These are phyloP conservation scores for Lichtheimia ornata DNA, from an alignment of 371 early-diverging fungal species.

Conservation along the genomic window DNA sequence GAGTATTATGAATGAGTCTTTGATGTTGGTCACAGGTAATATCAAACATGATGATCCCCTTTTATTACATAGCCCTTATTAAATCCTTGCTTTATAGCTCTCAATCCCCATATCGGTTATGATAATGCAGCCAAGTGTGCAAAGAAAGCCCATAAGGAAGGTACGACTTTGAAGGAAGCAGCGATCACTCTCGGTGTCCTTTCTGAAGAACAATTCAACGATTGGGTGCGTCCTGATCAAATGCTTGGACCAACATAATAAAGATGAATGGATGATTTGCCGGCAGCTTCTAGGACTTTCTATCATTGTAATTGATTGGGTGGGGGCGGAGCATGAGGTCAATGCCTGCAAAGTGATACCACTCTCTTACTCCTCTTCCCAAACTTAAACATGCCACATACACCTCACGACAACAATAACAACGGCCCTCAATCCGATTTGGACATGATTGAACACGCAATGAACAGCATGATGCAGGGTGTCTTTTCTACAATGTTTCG, in stretches of 20 bases:
- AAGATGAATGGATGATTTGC: too few relatives aligned
- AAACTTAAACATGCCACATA: background rate
- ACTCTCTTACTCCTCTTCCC: too few relatives aligned
- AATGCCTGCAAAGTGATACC: too few relatives aligned
- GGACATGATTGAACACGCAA: constrained; percentile 33
- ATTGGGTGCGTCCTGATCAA: constrained; percentile 85
- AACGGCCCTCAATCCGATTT: constrained; percentile 28
- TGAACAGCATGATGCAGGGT: constrained; percentile 39
- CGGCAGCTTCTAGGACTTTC: too few relatives aligned
- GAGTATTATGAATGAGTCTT: constrained; percentile 69
- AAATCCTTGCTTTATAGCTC: constrained; percentile 33
- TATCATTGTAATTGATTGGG: too few relatives aligned
- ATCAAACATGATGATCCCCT: too few relatives aligned
- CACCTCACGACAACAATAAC: background rate
- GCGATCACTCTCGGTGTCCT: constrained; percentile 76
- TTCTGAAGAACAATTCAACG: constrained; percentile 78
- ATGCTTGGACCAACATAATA: constrained; percentile 65
- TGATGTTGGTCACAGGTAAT: constrained; percentile 81
- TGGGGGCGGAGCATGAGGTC: too few relatives aligned
- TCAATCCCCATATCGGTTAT: constrained; percentile 84
- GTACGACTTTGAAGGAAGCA: constrained; percentile 79
- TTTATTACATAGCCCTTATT: too few relatives aligned
- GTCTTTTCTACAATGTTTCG: constrained; percentile 32
- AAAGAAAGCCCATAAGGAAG: constrained; percentile 86
- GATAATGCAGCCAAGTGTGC: constrained; percentile 88